Evolutionary conservation across 106 monocot species (phyloP), one percentile per base, ranked within the genome.

Genomic region (Acanthochlamys bracteata): DNA sequence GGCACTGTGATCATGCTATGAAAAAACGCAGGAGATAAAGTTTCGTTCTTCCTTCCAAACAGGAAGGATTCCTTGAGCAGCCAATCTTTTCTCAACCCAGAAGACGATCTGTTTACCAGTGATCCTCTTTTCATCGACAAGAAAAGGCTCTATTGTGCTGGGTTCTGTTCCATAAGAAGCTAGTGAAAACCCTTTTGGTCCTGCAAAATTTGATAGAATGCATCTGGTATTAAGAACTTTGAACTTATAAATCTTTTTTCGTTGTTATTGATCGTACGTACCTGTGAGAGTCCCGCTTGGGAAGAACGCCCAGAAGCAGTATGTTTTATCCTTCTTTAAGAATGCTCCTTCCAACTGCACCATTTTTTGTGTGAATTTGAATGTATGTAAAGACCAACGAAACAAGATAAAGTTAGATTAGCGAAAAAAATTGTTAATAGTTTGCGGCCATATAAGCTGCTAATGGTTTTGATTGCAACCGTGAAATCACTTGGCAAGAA

Each of bases 241-340:
- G 59, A 7, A 16, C 33, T 26, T 17, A 16, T 61, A 39, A 3
- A 26, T 15, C 2, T 14, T 16, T 0, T 6, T 16, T 27, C 19
- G 26, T 26, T 10, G 24, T 25, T 26, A 13, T 27, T 4, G 12
- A 39, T 2, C 10, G n/a, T n/a, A n/a, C 24, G 47, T 79, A 82
- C 93, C 93, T 54, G 76, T 82, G 49, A 93, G 73, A 19, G 24
- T 71, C 69, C 93, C 93, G 69, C 75, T 46, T 11, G 85, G 88
- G 42, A 93, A 93, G 70, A 93, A 93, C 27, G 80, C 93, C 88
- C 93, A 93, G 70, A 93, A 93, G 71, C 66, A 76, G 51, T 93
- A 78, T 7, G 85, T 75, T 23, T 71, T 57, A 23, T 71, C 85
- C 7, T 85, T 72, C 75, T 89, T 88, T 25, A 75, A 13, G 63